These are phyloP conservation scores for Chlorella sp. DNA, from an alignment of 139 green algal species.

Conservation along the genomic window DNA sequence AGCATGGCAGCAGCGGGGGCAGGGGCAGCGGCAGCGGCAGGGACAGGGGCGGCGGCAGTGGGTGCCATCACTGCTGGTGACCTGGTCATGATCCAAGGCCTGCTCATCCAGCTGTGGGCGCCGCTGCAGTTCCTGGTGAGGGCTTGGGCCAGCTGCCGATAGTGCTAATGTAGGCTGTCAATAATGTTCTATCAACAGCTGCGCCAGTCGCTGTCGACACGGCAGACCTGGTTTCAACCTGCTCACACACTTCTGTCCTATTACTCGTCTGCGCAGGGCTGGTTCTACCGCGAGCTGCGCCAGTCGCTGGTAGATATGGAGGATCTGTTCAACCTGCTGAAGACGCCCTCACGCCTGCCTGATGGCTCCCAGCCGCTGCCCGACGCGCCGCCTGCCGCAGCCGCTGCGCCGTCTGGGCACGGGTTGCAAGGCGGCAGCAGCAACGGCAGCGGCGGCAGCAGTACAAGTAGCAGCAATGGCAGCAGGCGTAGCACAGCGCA, in stretches of 20 bases:
- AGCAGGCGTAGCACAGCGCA: background rate
- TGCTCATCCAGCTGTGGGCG: conserved; percentile 95
- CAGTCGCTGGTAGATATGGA: conserved; percentile 95
- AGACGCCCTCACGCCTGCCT: conserved; percentile 58
- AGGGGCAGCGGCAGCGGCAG: conserved; percentile 4
- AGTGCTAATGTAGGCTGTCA: background rate
- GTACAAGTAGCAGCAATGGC: conserved; percentile 2
- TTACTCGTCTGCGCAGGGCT: conserved; percentile 51
- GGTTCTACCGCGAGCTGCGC: conserved; percentile 91
- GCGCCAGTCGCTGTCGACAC: conserved; percentile 88
- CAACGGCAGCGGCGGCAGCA: background rate
- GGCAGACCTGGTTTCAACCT: background rate
- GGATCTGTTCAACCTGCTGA: conserved; percentile 90
- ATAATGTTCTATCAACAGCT: conserved; percentile 77
- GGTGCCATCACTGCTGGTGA: conserved; percentile 66
- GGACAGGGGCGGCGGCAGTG: conserved; percentile 23
- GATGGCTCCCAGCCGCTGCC: conserved; percentile 63
- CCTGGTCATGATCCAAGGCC: conserved; percentile 87
- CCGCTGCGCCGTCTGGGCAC: background rate
- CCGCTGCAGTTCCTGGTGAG: conserved; percentile 87
- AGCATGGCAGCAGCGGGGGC: conserved; percentile 9
- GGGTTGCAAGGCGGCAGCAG: conserved; percentile 24
- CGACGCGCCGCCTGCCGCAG: background rate
- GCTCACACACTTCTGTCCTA: no score
- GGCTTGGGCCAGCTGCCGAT: no score